phyloP scores from a whole-genome alignment of 2,329 filamentous ascomycete genomes.

The Niveomyces coronatus region DNA sequence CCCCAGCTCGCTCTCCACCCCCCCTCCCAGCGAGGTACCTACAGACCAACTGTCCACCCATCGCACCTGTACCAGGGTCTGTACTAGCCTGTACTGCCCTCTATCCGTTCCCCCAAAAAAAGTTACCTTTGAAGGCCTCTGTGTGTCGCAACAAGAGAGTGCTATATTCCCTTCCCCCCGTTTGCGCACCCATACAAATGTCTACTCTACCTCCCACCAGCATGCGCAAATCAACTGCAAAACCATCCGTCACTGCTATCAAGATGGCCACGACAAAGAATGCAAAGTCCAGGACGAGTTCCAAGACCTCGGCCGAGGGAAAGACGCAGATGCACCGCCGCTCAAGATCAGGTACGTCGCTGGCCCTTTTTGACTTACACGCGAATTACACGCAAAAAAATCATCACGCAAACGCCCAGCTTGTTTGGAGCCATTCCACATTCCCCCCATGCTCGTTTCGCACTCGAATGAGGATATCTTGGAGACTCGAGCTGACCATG shows the following conservation, averaged over 20 bases:
- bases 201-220: slow-evolving; percentile 56
- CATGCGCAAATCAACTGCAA: slow-evolving; percentile 39
- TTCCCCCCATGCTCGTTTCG: neutral
- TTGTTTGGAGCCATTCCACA: slow-evolving; percentile 9
- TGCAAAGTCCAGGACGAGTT: slow-evolving; percentile 46
- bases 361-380: slow-evolving; percentile 20
- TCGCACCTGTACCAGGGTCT: slow-evolving; percentile 5
- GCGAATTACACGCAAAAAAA: too few species aligned
- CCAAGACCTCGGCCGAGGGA: slow-evolving; percentile 45
- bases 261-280: slow-evolving; percentile 54
- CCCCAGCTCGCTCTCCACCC: neutral
- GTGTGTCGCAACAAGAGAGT: neutral
- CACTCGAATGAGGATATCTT: neutral
- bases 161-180: slow-evolving; percentile 1
- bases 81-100: neutral
- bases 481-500: slow-evolving; percentile 19
- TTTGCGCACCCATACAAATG: slow-evolving; percentile 44
- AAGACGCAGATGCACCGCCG: slow-evolving; percentile 85
- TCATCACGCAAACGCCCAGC: too few species aligned
- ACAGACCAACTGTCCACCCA: slow-evolving; percentile 3
- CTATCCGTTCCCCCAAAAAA: neutral
- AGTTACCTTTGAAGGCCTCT: neutral
- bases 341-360: slow-evolving; percentile 77
- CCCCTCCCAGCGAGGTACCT: neutral
- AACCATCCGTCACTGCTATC: slow-evolving; percentile 34